These are phyloP conservation scores for Byssochlamys sp. DNA, from an alignment of 2,329 filamentous ascomycete genomes.

Conservation along the genomic window DNA sequence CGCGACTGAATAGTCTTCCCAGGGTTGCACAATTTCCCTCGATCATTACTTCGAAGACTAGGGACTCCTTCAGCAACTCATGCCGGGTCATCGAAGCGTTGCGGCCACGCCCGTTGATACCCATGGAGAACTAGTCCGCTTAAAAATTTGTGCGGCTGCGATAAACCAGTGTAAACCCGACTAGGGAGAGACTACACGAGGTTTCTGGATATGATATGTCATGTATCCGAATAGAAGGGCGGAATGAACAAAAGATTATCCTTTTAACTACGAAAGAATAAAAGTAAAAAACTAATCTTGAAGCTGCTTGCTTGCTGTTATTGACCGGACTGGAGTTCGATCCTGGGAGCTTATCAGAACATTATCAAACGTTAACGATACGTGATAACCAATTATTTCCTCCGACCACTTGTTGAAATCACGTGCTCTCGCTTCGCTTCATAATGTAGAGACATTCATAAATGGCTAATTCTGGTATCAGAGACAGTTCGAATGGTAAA, in stretches of 20 bases:
- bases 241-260: not conserved
- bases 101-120: not conserved
- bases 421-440: not conserved
- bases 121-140: not conserved
- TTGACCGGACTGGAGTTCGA: not conserved
- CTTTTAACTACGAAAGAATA: not conserved
- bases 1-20: not conserved
- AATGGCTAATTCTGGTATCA: too few relatives aligned
- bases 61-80: not conserved
- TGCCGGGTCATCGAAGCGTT: not conserved
- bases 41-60: not conserved
- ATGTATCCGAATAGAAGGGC: not conserved
- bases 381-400: conserved; percentile 29
- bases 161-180: not conserved
- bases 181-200: not conserved
- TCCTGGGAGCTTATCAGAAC: not conserved
- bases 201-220: not conserved
- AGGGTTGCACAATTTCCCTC: not conserved
- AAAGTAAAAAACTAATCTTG: not conserved
- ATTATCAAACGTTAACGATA: conserved; percentile 24
- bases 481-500: too few relatives aligned
- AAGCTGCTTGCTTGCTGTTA: not conserved
- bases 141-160: not conserved
- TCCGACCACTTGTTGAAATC: conserved; percentile 5
- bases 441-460: not conserved